Conservation (phyloP, 306 rosid species). For the Hippophae tibetana region DNA sequence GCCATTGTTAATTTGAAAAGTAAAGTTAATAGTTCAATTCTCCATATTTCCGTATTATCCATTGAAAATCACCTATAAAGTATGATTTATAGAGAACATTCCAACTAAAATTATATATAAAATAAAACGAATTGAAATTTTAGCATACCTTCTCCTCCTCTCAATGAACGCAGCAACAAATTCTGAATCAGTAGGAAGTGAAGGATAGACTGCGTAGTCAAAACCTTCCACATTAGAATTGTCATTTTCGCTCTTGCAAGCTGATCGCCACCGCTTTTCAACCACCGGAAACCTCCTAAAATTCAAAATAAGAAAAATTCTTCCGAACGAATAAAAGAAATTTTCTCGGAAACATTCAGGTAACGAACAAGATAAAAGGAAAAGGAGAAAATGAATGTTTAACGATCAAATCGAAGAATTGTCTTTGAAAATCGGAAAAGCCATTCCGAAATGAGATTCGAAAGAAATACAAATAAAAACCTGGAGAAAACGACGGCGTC, state of each 20-base stretch:
- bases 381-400: not conserved
- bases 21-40: no score
- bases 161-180: constrained; percentile 58
- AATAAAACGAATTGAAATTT: not conserved
- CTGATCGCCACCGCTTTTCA: constrained; percentile 78
- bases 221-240: constrained; percentile 19
- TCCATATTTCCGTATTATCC: no score
- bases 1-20: no score
- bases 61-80: no score
- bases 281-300: constrained; percentile 86
- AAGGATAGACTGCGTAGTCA: constrained; percentile 19
- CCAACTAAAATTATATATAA: not conserved
- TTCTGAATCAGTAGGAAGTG: constrained; percentile 54
- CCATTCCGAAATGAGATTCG: not conserved
- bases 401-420: not conserved
- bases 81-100: no score
- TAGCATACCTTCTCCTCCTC: constrained; percentile 47
- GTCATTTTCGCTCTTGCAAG: constrained; percentile 36
- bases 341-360: no score
- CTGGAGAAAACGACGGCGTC: constrained; percentile 82
- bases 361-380: no score
- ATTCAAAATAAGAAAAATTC: no score
- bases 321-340: no score
- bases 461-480: constrained; percentile 12
- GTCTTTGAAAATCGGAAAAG: not conserved